These are phyloP conservation scores for Pythium aristosporum DNA, from an alignment of 352 stramenopile genomes.

Conservation along the genomic window DNA sequence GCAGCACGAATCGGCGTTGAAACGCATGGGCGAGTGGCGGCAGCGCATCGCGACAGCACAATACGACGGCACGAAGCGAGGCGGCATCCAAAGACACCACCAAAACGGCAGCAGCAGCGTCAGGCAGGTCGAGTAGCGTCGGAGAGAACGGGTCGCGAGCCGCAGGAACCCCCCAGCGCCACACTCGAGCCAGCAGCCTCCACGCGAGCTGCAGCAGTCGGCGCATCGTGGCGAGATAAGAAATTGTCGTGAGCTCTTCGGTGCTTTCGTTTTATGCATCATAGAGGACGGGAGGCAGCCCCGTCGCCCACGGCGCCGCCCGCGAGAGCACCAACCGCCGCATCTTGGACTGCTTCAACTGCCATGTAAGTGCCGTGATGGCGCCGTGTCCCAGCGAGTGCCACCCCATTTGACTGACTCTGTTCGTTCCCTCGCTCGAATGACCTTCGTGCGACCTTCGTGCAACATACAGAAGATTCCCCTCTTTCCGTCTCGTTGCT, in stretches of 20 bases:
- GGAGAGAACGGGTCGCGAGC: not conserved
- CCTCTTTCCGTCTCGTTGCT: too few species aligned
- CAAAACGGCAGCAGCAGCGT: not conserved
- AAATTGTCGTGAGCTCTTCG: too few species aligned
- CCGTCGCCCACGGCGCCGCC: too few species aligned
- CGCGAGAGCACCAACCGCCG: too few species aligned
- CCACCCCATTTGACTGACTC: too few species aligned
- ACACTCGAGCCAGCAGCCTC: not conserved
- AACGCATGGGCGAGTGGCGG: not conserved
- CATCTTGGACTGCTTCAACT: too few species aligned
- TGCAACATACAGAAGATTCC: slow-evolving; percentile 1
- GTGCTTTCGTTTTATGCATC: too few species aligned
- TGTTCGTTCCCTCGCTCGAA: not conserved
- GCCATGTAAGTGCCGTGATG: too few species aligned
- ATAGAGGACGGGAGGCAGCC: too few species aligned
- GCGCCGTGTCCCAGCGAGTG: too few species aligned
- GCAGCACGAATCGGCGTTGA: not conserved
- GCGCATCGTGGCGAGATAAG: not conserved
- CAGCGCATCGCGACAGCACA: not conserved
- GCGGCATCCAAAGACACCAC: not conserved
- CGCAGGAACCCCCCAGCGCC: not conserved
- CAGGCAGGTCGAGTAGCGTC: not conserved
- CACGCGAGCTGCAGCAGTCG: not conserved
- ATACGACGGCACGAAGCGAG: not conserved
- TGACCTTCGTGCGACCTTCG: slow-evolving; percentile 6